phyloP scores from a whole-genome alignment of 345 rosid species.

The Garcia nutans region DNA sequence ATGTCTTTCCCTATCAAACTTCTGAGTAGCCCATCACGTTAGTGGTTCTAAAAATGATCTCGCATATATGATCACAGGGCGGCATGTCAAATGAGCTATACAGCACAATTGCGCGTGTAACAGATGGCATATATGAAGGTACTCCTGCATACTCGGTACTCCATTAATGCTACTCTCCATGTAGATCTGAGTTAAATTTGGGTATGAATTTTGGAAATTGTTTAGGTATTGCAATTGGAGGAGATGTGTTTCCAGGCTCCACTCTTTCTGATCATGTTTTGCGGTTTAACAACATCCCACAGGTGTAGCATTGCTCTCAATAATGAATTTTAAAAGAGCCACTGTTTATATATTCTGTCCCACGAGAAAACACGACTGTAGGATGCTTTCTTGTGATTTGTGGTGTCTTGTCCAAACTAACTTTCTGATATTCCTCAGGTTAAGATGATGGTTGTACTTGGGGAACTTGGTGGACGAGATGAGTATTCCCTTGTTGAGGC shows the following conservation, averaged over 20 bases:
- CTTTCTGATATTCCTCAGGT: slow-evolving; percentile 44
- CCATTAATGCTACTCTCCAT: background rate
- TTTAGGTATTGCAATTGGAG: slow-evolving; percentile 94
- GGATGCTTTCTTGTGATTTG: background rate
- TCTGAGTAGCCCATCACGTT: background rate
- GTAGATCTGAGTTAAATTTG: slow-evolving; percentile 9
- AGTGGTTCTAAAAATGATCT: slow-evolving; percentile 5
- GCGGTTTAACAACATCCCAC: slow-evolving; percentile 95
- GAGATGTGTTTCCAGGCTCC: slow-evolving; percentile 97
- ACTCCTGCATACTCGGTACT: slow-evolving; percentile 12
- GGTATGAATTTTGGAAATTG: slow-evolving; percentile 27
- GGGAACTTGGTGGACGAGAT: slow-evolving; percentile 96
- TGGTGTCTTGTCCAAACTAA: slow-evolving; percentile 1
- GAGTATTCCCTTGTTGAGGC: slow-evolving; percentile 98
- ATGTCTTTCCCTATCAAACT: background rate
- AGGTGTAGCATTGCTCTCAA: slow-evolving; percentile 42
- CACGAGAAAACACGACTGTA: background rate
- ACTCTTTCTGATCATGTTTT: slow-evolving; percentile 89
- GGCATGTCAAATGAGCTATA: slow-evolving; percentile 98
- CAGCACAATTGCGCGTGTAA: slow-evolving; percentile 86
- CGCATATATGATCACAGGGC: slow-evolving; percentile 50
- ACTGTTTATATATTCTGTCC: background rate
- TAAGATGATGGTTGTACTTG: slow-evolving; percentile 93
- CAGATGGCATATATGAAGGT: slow-evolving; percentile 98
- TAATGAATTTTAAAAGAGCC: background rate